Evolutionary conservation across 129 eudicot genomes (phyloP).

Genomic region (Tagetes patula): DNA sequence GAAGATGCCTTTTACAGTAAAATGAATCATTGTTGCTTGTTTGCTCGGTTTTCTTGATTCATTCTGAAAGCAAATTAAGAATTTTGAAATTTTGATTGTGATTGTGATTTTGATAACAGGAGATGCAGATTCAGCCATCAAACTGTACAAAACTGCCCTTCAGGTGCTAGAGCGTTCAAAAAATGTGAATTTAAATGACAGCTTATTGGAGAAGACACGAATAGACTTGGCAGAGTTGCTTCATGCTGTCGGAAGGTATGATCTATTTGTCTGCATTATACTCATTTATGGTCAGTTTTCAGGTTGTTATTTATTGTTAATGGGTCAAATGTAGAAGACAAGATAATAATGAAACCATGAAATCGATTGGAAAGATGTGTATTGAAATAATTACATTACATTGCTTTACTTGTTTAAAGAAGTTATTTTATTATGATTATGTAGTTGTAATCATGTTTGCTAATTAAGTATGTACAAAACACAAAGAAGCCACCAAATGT

Average conservation of each 20-base stretch:
- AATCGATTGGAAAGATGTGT: not conserved
- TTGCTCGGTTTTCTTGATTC: not conserved
- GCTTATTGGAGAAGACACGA: constrained; percentile 65
- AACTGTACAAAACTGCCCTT: constrained; percentile 61
- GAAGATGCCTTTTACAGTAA: not conserved
- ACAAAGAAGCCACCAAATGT: not conserved
- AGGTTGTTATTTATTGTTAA: not conserved
- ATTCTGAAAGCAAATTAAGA: not conserved
- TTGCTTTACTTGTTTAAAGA: not conserved
- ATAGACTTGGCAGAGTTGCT: constrained; percentile 85
- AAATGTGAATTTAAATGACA: constrained; percentile 50
- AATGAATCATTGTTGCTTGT: not conserved
- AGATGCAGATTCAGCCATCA: constrained; percentile 69
- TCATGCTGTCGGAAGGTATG: constrained; percentile 80
- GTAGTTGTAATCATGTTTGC: not conserved
- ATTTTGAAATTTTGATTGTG: not conserved
- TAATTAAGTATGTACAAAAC: not conserved
- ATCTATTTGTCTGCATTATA: constrained; percentile 12
- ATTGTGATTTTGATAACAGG: constrained; percentile 43
- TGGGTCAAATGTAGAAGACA: not conserved
- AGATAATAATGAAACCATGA: not conserved
- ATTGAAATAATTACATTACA: not conserved
- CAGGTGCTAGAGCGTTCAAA: constrained; percentile 48
- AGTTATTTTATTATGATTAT: not conserved
- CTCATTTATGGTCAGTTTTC: not conserved